Evolutionary conservation across 1,284 basidiomycete species (phyloP).

Genomic region (Thecaphora thlaspeos): DNA sequence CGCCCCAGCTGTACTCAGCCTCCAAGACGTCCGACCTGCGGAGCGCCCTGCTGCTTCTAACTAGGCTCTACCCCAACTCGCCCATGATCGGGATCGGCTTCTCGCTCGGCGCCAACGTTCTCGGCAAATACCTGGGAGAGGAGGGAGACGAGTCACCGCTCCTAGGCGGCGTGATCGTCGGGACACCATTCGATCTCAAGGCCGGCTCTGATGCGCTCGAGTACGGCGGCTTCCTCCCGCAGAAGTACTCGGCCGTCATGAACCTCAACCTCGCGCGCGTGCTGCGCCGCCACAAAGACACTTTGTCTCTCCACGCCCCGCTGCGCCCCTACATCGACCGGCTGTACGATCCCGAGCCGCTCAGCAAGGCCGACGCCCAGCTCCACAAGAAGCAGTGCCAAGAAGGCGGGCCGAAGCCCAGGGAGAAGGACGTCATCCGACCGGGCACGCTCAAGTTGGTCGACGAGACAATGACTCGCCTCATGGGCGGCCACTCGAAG

Average conservation of each 20-base stretch:
- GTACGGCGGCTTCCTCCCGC: conserved; percentile 62
- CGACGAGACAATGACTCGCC: conserved; percentile 67
- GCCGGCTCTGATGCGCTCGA: conserved; percentile 64
- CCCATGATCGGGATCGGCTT: conserved; percentile 85
- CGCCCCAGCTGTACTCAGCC: conserved; percentile 76
- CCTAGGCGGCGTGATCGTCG: conserved; percentile 69
- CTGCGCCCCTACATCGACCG: conserved; percentile 35
- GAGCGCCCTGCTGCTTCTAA: conserved; percentile 75
- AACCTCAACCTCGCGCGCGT: conserved; percentile 69
- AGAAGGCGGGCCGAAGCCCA: conserved; percentile 18
- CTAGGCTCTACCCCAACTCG: conserved; percentile 72
- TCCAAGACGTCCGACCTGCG: conserved; percentile 79
- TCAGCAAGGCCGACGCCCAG: conserved; percentile 26
- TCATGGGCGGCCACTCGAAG: conserved; percentile 69
- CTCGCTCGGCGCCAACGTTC: conserved; percentile 87
- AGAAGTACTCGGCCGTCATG: conserved; percentile 80
- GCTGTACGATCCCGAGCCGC: conserved; percentile 34
- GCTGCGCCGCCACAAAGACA: conserved; percentile 37
- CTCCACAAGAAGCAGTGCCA: conserved; percentile 26
- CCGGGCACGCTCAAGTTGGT: conserved; percentile 57
- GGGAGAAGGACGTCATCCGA: conserved; percentile 20
- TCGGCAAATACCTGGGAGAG: conserved; percentile 87
- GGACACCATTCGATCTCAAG: conserved; percentile 74
- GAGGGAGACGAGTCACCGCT: conserved; percentile 77
- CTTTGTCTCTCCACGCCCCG: conserved; percentile 40